These are phyloP conservation scores for Xylaria sp. DNA, from an alignment of 2,329 filamentous ascomycete genomes.

Conservation along the genomic window DNA sequence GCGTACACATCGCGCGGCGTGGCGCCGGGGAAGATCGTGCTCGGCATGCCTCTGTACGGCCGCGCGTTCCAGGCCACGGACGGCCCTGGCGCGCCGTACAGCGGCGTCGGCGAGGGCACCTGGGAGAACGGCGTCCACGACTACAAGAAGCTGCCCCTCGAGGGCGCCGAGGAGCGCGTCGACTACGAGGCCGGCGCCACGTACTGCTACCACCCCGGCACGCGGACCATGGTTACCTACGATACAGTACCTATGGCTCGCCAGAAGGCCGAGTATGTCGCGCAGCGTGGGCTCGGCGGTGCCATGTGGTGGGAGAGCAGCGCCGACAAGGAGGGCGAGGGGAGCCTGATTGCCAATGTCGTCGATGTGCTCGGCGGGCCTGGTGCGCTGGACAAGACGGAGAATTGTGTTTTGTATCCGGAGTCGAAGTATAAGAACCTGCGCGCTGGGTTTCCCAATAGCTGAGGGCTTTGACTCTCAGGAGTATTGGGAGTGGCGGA, in stretches of 20 bases:
- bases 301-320: constrained; percentile 99
- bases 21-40: constrained; percentile 76
- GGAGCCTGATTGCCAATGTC: constrained; percentile 76
- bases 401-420: constrained; percentile 73
- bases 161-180: constrained; percentile 70
- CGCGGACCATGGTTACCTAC: constrained; percentile 79
- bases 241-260: constrained; percentile 75
- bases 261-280: constrained; percentile 78
- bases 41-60: constrained; percentile 94
- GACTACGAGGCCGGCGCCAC: constrained; percentile 75
- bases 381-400: constrained; percentile 59
- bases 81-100: constrained; percentile 76
- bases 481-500: neutral
- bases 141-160: constrained; percentile 83
- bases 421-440: constrained; percentile 78
- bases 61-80: constrained; percentile 84
- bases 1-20: constrained; percentile 75
- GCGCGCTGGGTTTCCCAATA: constrained; percentile 64
- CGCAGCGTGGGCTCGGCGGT: constrained; percentile 75
- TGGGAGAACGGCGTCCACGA: constrained; percentile 91
- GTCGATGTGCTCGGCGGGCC: constrained; percentile 69
- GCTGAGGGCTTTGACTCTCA: constrained; percentile 42
- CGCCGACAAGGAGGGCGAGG: constrained; percentile 72
- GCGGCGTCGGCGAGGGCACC: constrained; percentile 78
- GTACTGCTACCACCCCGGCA: constrained; percentile 77